phyloP scores from a whole-genome alignment of 805 yeast genomes.

The Schwanniomyces pseudopolymorphus region DNA sequence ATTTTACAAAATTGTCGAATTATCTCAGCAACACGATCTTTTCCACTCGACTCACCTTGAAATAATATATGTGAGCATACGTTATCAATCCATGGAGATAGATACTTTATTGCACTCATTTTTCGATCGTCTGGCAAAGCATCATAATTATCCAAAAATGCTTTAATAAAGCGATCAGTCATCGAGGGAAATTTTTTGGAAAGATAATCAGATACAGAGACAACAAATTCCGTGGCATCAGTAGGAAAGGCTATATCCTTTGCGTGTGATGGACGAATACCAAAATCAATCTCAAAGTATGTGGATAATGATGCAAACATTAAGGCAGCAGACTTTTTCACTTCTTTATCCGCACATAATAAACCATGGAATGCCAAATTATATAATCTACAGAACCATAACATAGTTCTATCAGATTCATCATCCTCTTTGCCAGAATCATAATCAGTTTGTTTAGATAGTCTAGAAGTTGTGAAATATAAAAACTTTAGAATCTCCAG shows the following conservation, averaged over 20 bases:
- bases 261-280: slow-evolving; percentile 53
- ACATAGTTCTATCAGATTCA: slow-evolving; percentile 13
- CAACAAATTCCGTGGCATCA: slow-evolving; percentile 61
- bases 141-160: slow-evolving; percentile 45
- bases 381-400: slow-evolving; percentile 58
- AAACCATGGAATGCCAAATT: slow-evolving; percentile 69
- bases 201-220: slow-evolving; percentile 55
- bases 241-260: slow-evolving; percentile 67
- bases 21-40: slow-evolving; percentile 57
- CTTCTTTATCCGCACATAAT: slow-evolving; percentile 55
- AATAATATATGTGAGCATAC: slow-evolving; percentile 57
- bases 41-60: slow-evolving; percentile 56
- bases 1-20: slow-evolving; percentile 62
- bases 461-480: slow-evolving; percentile 62
- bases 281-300: slow-evolving; percentile 60
- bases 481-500: slow-evolving; percentile 68
- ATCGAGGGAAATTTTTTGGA: slow-evolving; percentile 56
- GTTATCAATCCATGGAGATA: slow-evolving; percentile 76
- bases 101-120: slow-evolving; percentile 47
- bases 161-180: slow-evolving; percentile 59
- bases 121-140: slow-evolving; percentile 32
- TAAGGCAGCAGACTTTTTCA: slow-evolving; percentile 62
- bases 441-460: slow-evolving; percentile 32
- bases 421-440: slow-evolving; percentile 17
- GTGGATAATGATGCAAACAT: slow-evolving; percentile 62